phyloP scores from a whole-genome alignment of 2,329 filamentous ascomycete species.

The Fonsecaea nubica region DNA sequence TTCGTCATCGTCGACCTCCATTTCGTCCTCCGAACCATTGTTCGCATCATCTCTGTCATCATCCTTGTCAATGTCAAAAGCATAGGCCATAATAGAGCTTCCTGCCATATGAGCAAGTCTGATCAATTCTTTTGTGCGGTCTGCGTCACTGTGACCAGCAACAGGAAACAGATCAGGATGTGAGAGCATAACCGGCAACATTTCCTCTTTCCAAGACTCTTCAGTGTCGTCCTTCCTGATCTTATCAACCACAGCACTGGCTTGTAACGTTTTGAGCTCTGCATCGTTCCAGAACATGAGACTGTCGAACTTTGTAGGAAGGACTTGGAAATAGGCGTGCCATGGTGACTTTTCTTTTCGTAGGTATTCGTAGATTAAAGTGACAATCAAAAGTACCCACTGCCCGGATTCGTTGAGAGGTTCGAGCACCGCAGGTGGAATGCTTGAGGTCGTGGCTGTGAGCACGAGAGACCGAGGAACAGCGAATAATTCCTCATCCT shows the following conservation, averaged over 20 bases:
- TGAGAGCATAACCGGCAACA: slow-evolving; percentile 60
- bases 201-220: slow-evolving; percentile 65
- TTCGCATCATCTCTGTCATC: slow-evolving; percentile 36
- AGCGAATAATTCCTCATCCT: slow-evolving; percentile 79
- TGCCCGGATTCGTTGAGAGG: slow-evolving; percentile 59
- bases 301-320: slow-evolving; percentile 76
- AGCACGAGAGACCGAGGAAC: slow-evolving; percentile 77
- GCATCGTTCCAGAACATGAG: slow-evolving; percentile 84
- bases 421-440: slow-evolving; percentile 64
- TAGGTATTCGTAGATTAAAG: slow-evolving; percentile 79
- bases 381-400: slow-evolving; percentile 71
- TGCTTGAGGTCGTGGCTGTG: slow-evolving; percentile 72
- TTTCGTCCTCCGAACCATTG: slow-evolving; percentile 27
- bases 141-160: slow-evolving; percentile 41
- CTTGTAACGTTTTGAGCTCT: slow-evolving; percentile 76
- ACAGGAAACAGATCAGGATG: slow-evolving; percentile 53
- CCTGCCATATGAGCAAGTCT: slow-evolving; percentile 77
- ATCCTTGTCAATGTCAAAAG: slow-evolving; percentile 72
- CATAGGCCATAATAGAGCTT: slow-evolving; percentile 89
- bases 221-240: slow-evolving; percentile 78
- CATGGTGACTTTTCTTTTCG: slow-evolving; percentile 68
- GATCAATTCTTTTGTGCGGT: slow-evolving; percentile 52
- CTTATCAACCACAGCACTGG: slow-evolving; percentile 75
- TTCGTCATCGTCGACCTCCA: slow-evolving; percentile 42
- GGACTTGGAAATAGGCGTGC: slow-evolving; percentile 77